Base-by-base conservation (phyloP, 768 basidiomycete species). In the Trametopsis cervina region DNA sequence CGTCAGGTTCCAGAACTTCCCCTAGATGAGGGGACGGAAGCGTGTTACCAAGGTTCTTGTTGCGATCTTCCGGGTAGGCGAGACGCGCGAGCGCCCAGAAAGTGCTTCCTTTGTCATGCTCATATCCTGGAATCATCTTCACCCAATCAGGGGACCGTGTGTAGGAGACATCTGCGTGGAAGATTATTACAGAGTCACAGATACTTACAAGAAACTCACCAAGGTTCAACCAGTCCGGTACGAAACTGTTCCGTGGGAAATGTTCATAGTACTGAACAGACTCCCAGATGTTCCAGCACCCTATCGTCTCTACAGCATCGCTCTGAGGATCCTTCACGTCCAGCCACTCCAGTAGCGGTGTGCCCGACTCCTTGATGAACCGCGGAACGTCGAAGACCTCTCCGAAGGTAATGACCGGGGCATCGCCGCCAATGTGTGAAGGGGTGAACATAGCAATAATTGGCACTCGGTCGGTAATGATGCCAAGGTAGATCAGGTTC, bases 201-300 rank as follows among this genome's bases (percentile, higher is more conserved):
- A n/a, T n/a, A 15, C 29, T 33, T 9, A 4, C 17, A 44, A 13
- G 29, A 3, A n/a, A 44, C 60, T 47, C 44, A 67, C 66, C 69
- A n/a, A 70, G 59, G 17, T 56, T 54, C 12, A 69, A 50, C 41
- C 52, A 58, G 7, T 44, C 15, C 2, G 64, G 59, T 11, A 63
- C 58, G 10, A 49, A 48, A 51, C 61, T 66, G 3, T 38, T 6
- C 21, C 68, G 51, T 3, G 66, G 63, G 5, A 29, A 21, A 37
- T 54, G 46, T 33, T 65, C 64, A 25, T 56, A 52, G 26, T 45
- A 55, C 42, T 65, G 60, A 26, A 63, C 61, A 6, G 62, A 57
- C 33, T 67, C 64, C 72, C 72, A 73, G 4, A 68, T 53, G 52
- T 65, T 69, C 72, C 72, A 73, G 50, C 72, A 73, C 24, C 71